A percentile compares a stretch with the other conserved stretches of the same genome.
Evolutionary conservation across 441 rosid genomes (phyloP).

Genomic region (Mallotus japonicus): DNA sequence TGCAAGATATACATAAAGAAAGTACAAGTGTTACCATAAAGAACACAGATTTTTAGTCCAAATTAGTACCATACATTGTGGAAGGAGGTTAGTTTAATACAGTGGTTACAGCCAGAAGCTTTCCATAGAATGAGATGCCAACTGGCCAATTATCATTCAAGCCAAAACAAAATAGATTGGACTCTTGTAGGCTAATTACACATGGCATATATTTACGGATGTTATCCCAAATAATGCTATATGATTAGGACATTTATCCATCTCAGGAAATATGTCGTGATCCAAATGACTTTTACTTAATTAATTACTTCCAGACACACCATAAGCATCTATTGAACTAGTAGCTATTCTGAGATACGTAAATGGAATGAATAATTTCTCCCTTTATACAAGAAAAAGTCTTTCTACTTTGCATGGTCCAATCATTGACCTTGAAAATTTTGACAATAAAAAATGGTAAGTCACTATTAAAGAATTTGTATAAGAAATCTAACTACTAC

Average conservation of each 20-base stretch:
- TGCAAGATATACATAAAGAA: neutral
- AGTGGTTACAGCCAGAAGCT: constrained; percentile 9
- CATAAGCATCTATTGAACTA: neutral
- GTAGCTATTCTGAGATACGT: neutral
- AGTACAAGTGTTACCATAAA: neutral
- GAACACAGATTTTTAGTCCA: neutral
- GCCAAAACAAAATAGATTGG: neutral
- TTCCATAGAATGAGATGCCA: neutral
- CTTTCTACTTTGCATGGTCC: too few species aligned
- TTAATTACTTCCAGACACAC: neutral
- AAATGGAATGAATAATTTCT: too few species aligned
- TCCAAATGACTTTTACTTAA: neutral
- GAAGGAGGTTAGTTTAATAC: neutral
- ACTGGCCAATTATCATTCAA: neutral
- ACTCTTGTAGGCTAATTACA: neutral
- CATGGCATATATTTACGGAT: neutral
- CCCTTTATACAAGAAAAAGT: too few species aligned
- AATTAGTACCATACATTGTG: neutral
- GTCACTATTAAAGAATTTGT: neutral
- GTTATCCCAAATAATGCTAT: neutral
- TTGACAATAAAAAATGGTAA: too few species aligned
- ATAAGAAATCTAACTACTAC: neutral
- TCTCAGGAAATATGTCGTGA: neutral
- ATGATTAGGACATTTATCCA: neutral
- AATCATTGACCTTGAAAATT: too few species aligned